Conservation (phyloP, 2,329 filamentous ascomycete species). For the Exserohilum turcica region DNA sequence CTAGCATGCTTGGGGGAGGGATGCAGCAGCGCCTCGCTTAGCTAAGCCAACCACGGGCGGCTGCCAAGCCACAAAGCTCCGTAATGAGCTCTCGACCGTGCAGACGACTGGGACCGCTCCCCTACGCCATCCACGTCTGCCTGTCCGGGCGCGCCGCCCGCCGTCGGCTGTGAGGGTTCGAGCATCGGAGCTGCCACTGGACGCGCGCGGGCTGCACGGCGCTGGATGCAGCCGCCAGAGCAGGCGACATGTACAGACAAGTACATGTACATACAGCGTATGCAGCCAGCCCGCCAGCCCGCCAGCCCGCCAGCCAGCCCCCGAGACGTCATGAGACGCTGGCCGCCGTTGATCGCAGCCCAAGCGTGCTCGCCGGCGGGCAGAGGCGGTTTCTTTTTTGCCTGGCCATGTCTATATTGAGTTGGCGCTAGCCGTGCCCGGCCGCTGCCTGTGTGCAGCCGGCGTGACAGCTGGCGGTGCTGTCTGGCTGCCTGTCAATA, state of each 20-base stretch:
- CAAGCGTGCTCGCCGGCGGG: slow-evolving; percentile 2
- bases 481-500: background rate
- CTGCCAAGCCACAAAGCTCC: slow-evolving; percentile 4
- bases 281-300: no score
- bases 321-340: background rate
- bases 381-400: slow-evolving; percentile 2
- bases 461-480: slow-evolving; percentile 8
- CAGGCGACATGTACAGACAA: no score
- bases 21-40: slow-evolving; percentile 3
- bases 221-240: background rate
- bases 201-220: background rate
- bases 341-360: background rate
- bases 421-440: no score
- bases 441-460: no score
- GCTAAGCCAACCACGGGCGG: background rate
- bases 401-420: no score
- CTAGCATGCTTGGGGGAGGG: slow-evolving; percentile 8
- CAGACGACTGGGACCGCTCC: no score
- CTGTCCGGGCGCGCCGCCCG: no score
- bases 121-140: no score
- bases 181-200: no score
- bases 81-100: background rate
- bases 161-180: no score
- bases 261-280: no score
- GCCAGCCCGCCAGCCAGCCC: background rate